Evolutionary conservation across 2,329 filamentous ascomycete species (phyloP).

Genomic region (Coniochaeta sp.): DNA sequence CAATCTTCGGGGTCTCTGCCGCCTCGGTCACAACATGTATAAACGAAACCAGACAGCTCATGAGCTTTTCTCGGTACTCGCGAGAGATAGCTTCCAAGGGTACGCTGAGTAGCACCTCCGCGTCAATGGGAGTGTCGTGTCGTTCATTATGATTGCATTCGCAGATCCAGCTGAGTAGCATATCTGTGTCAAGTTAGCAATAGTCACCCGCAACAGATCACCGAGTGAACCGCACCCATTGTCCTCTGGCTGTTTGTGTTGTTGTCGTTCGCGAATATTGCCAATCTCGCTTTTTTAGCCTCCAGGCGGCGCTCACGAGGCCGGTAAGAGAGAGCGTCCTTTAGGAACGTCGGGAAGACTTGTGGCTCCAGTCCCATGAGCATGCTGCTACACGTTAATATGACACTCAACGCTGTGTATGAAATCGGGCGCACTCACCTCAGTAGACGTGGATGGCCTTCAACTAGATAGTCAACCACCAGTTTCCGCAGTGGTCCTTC

Average conservation of each 20-base stretch:
- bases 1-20: not conserved
- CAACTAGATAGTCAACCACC: not conserved
- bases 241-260: constrained; percentile 10
- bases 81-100: constrained; percentile 33
- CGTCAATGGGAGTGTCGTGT: not conserved
- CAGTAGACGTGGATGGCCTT: not conserved
- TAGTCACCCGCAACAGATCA: not conserved
- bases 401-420: not conserved
- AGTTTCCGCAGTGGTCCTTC: not conserved
- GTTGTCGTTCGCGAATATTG: constrained; percentile 11
- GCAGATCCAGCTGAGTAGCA: not conserved
- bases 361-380: not conserved
- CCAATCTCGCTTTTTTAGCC: not conserved
- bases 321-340: not conserved
- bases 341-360: not conserved
- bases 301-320: not conserved
- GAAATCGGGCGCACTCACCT: not conserved
- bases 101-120: constrained; percentile 19
- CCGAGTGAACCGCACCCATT: constrained; percentile 10
- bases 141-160: not conserved
- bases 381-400: not conserved
- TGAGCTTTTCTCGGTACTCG: constrained; percentile 33
- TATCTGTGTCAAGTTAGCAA: not conserved
- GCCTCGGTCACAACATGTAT: not conserved
- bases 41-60: constrained; percentile 9